These are phyloP conservation scores for Fusarium kyushuense DNA, from an alignment of 2,329 filamentous ascomycete genomes.

Conservation along the genomic window DNA sequence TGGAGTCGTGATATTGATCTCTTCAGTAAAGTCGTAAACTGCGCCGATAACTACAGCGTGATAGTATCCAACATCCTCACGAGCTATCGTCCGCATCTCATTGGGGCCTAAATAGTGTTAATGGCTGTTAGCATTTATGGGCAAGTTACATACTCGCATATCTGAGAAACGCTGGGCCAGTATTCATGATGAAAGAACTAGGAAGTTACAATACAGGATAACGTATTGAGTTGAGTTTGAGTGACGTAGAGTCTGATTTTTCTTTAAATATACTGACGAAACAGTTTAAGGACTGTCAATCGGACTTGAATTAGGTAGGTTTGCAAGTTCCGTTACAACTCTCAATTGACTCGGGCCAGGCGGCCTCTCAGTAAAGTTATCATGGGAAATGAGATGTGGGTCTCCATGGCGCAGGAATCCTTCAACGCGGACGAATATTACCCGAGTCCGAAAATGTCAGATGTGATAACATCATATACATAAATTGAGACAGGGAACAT, in stretches of 20 bases:
- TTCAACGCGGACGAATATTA: background rate
- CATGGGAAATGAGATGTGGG: constrained; percentile 11
- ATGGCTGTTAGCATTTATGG: background rate
- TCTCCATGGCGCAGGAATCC: constrained; percentile 7
- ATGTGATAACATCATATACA: background rate
- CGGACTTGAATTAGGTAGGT: background rate
- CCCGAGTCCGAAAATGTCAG: constrained; percentile 1
- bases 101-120: constrained; percentile 33
- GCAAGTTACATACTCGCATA: constrained; percentile 29
- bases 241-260: background rate
- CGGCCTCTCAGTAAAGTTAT: constrained; percentile 31
- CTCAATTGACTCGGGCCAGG: constrained; percentile 4
- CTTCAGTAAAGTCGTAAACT: constrained; percentile 30
- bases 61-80: constrained; percentile 42
- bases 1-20: constrained; percentile 10
- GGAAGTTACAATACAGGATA: background rate
- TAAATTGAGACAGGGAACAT: background rate
- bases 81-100: constrained; percentile 41
- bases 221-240: background rate
- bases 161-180: constrained; percentile 28
- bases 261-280: background rate
- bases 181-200: constrained; percentile 16
- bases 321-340: background rate
- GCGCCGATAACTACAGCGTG: constrained; percentile 42
- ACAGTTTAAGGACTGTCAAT: background rate